These are phyloP conservation scores for Geranomyces michiganensis DNA, from an alignment of 192 early-diverging fungal species.

Conservation along the genomic window DNA sequence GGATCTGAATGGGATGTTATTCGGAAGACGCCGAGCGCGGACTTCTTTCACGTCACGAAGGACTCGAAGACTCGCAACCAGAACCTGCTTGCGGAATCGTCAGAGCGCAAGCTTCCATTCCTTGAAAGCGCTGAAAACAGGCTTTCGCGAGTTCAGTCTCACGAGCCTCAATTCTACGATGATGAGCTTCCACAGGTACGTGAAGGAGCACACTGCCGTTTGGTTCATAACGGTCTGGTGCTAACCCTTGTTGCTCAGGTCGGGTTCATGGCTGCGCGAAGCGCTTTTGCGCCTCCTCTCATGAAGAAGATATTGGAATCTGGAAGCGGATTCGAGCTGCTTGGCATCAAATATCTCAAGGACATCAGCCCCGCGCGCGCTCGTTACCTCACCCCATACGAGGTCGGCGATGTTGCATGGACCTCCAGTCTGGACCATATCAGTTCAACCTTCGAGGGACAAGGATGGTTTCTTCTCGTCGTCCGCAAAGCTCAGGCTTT, in stretches of 20 bases:
- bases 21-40: neutral
- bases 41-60: neutral
- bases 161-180: neutral
- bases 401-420: constrained; percentile 17
- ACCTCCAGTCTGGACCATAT: constrained; percentile 4
- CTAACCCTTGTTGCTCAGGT: constrained; percentile 15
- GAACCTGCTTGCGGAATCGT: neutral
- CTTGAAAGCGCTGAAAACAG: constrained; percentile 17
- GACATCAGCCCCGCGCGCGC: constrained; percentile 6
- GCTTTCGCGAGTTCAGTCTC: neutral
- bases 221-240: neutral
- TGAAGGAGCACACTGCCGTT: neutral
- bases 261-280: constrained; percentile 19
- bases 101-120: constrained; percentile 7
- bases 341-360: constrained; percentile 27
- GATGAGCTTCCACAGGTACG: constrained; percentile 24
- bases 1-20: neutral
- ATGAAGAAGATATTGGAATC: constrained; percentile 17
- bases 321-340: constrained; percentile 6
- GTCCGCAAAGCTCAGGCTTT: constrained; percentile 17
- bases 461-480: constrained; percentile 20
- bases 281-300: constrained; percentile 19
- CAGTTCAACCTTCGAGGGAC: neutral
- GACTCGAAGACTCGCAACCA: neutral
- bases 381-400: constrained; percentile 10